Conservation (phyloP, 2,329 filamentous ascomycete species). For the Fusarium oxysporum region DNA sequence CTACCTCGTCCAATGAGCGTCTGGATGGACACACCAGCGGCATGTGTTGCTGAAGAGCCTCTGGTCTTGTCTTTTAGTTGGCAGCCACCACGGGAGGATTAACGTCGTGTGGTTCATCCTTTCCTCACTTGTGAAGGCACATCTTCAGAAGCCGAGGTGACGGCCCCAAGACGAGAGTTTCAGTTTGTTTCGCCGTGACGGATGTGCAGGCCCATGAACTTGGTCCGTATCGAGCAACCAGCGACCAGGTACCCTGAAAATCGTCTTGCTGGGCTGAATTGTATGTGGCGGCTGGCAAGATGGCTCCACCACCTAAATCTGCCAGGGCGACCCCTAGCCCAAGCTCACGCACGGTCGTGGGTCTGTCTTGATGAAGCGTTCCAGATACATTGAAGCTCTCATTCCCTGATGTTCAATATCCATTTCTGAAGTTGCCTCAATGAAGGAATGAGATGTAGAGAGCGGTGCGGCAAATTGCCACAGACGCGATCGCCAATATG, state of each 20-base stretch:
- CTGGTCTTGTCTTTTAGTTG: constrained; percentile 33
- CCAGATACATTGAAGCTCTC: constrained; percentile 32
- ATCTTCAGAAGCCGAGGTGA: not conserved
- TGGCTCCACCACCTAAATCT: constrained; percentile 37
- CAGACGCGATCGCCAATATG: constrained; percentile 13
- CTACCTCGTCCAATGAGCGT: constrained; percentile 10
- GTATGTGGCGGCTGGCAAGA: constrained; percentile 42
- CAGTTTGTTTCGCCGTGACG: not conserved
- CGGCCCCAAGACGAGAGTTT: not conserved
- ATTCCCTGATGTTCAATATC: constrained; percentile 21
- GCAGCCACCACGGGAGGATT: constrained; percentile 24
- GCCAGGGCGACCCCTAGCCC: constrained; percentile 38
- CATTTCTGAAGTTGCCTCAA: constrained; percentile 18
- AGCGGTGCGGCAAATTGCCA: constrained; percentile 22
- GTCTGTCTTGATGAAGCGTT: constrained; percentile 36
- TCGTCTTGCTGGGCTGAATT: constrained; percentile 38
- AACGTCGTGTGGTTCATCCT: constrained; percentile 19
- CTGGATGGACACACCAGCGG: constrained; percentile 20
- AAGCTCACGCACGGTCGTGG: constrained; percentile 39
- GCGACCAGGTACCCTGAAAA: constrained; percentile 33
- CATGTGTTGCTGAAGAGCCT: constrained; percentile 19
- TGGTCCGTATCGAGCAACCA: constrained; percentile 3
- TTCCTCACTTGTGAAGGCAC: constrained; percentile 10
- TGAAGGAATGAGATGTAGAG: constrained; percentile 3
- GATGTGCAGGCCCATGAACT: not conserved